phyloP scores from a whole-genome alignment of 371 early-diverging fungal genomes.

The Rhizopus stolonifer region DNA sequence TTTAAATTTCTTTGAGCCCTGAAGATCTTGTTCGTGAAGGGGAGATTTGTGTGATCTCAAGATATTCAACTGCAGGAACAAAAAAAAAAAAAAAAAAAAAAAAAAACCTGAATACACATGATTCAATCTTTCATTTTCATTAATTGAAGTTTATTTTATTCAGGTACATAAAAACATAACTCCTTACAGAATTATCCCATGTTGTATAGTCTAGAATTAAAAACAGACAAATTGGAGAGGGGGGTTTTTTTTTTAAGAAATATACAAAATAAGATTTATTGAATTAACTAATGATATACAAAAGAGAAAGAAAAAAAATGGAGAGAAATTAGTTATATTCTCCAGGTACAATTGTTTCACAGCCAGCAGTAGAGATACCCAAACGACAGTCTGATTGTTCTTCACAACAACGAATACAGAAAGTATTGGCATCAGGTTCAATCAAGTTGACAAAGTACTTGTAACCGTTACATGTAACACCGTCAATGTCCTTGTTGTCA shows the following conservation, averaged over 20 bases:
- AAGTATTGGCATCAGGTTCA: slow-evolving; percentile 41
- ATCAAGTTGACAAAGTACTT: slow-evolving; percentile 46
- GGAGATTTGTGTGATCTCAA: too few relatives aligned
- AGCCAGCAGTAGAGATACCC: slow-evolving; percentile 47
- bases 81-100: too few relatives aligned
- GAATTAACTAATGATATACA: not conserved
- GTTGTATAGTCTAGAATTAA: too few relatives aligned
- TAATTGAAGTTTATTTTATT: too few relatives aligned
- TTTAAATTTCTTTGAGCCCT: too few relatives aligned
- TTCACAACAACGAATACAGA: slow-evolving; percentile 56
- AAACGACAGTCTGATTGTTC: slow-evolving; percentile 40
- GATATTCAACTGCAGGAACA: too few relatives aligned
- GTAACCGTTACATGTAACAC: slow-evolving; percentile 40
- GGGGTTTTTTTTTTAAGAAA: not conserved
- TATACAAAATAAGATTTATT: not conserved
- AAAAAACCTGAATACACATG: too few relatives aligned
- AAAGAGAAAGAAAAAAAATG: not conserved
- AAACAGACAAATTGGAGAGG: too few relatives aligned
- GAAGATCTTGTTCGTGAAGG: too few relatives aligned
- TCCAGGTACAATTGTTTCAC: slow-evolving; percentile 49
- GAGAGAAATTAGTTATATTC: slow-evolving; percentile 25
- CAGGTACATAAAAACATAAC: too few relatives aligned
- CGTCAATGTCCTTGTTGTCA: slow-evolving; percentile 38
- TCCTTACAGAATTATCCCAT: too few relatives aligned
- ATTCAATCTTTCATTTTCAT: too few relatives aligned